These are phyloP conservation scores for Pelagophyceae sp. DNA, from an alignment of 352 stramenopile species.

Conservation along the genomic window DNA sequence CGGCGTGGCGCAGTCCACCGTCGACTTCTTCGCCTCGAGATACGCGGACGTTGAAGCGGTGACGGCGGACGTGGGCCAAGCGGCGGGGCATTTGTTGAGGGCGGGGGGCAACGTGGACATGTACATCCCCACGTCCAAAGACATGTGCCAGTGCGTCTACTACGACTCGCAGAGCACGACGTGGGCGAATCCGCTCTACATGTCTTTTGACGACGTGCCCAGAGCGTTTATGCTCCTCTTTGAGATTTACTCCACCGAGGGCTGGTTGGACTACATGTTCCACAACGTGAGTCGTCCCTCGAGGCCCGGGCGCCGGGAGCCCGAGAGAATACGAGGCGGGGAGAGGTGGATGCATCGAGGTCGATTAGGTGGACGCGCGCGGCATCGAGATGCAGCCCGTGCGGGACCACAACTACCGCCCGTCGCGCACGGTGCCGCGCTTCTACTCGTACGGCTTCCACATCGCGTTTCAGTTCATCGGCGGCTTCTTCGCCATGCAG, in stretches of 20 bases:
- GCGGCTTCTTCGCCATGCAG: conserved; percentile 84
- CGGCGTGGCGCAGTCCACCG: not conserved
- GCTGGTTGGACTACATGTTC: conserved; percentile 81
- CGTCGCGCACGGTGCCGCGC: conserved; percentile 19
- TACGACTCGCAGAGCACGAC: conserved; percentile 1
- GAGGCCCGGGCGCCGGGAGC: too few relatives aligned
- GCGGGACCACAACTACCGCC: conserved; percentile 53
- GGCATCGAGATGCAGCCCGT: conserved; percentile 81
- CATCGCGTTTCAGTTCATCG: conserved; percentile 75
- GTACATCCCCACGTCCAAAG: conserved; percentile 37
- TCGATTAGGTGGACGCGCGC: conserved; percentile 72
- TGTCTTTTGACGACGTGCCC: conserved; percentile 65
- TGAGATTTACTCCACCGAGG: conserved; percentile 82
- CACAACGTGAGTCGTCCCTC: too few relatives aligned
- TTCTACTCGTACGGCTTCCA: conserved; percentile 68
- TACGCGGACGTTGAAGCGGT: conserved; percentile 23
- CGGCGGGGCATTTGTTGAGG: conserved; percentile 5
- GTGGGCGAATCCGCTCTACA: conserved; percentile 21
- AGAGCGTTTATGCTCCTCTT: conserved; percentile 70
- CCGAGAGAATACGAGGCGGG: too few relatives aligned
- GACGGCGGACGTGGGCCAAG: conserved; percentile 33
- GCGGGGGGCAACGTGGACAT: not conserved
- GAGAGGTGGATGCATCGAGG: too few relatives aligned
- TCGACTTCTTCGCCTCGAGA: not conserved
- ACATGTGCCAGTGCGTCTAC: conserved; percentile 39